Conservation (phyloP, 2,329 filamentous ascomycete species). For the Aspergillus sp. region DNA sequence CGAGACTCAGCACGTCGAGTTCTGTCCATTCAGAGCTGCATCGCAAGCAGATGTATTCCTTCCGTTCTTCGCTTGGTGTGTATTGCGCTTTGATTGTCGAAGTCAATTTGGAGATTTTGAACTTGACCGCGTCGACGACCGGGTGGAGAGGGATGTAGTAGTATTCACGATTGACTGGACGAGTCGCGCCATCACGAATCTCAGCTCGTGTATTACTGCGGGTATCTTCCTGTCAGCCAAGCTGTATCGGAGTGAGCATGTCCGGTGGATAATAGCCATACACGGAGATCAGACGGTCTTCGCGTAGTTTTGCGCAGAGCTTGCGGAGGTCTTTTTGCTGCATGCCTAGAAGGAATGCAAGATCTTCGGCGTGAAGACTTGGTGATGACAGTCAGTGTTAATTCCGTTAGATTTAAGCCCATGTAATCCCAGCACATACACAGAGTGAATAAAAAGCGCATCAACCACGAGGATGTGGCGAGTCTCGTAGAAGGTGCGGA, state of each 20-base stretch:
- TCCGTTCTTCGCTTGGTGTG: conserved; percentile 74
- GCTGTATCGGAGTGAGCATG: not conserved
- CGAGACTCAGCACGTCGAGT: conserved; percentile 78
- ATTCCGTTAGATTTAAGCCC: too few species aligned
- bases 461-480: conserved; percentile 77
- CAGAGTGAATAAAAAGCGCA: conserved; percentile 68
- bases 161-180: conserved; percentile 81
- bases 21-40: conserved; percentile 84
- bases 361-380: conserved; percentile 75
- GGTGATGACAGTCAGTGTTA: conserved; percentile 3
- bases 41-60: conserved; percentile 77
- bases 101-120: conserved; percentile 79
- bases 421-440: conserved; percentile 38
- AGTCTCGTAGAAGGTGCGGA: conserved; percentile 78
- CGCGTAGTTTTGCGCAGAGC: conserved; percentile 73
- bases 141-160: conserved; percentile 96
- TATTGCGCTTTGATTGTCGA: conserved; percentile 81
- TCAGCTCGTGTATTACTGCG: conserved; percentile 66
- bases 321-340: conserved; percentile 90
- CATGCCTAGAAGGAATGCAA: conserved; percentile 79
- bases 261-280: conserved; percentile 40
- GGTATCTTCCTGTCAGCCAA: conserved; percentile 10
- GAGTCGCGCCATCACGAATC: conserved; percentile 70
- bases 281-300: conserved; percentile 79
- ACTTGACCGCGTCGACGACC: conserved; percentile 94